These are phyloP conservation scores for Leccinum sublutescens DNA, from an alignment of 768 basidiomycete species.

Conservation along the genomic window DNA sequence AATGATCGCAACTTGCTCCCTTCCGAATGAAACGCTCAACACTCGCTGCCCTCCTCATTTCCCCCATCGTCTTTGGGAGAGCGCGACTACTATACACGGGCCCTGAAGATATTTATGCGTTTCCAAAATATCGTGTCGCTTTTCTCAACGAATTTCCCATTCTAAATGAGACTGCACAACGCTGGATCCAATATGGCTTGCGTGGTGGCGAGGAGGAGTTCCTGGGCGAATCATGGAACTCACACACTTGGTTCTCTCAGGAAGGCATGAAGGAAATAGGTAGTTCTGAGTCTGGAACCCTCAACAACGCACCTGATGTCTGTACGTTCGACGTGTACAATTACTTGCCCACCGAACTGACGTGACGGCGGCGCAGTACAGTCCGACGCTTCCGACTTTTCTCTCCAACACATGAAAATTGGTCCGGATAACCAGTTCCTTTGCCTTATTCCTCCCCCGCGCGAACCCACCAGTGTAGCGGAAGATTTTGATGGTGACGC, in stretches of 20 bases:
- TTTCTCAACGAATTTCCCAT: conserved; percentile 81
- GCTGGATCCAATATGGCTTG: conserved; percentile 73
- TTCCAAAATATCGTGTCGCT: conserved; percentile 76
- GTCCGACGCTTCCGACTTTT: conserved; percentile 37
- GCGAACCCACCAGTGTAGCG: conserved; percentile 41
- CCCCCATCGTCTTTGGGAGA: conserved; percentile 10
- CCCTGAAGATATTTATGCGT: conserved; percentile 78
- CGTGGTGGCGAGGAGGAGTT: conserved; percentile 77
- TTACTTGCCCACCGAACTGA: conserved; percentile 13
- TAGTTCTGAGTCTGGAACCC: conserved; percentile 42
- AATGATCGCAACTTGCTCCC: not conserved
- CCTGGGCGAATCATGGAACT: conserved; percentile 59
- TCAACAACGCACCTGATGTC: conserved; percentile 26
- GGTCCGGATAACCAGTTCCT: conserved; percentile 69
- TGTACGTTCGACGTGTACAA: conserved; percentile 36
- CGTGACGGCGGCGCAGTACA: conserved; percentile 18
- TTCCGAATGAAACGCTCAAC: conserved; percentile 18
- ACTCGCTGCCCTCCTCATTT: conserved; percentile 18
- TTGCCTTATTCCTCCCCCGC: conserved; percentile 72
- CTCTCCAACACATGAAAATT: conserved; percentile 74
- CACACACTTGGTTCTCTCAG: conserved; percentile 38
- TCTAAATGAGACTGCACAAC: conserved; percentile 65
- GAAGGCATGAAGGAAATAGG: conserved; percentile 59
- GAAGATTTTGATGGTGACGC: conserved; percentile 59
- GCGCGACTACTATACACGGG: conserved; percentile 59